phyloP scores from a whole-genome alignment of 345 rosid genomes.

The Euphorbia peplus region DNA sequence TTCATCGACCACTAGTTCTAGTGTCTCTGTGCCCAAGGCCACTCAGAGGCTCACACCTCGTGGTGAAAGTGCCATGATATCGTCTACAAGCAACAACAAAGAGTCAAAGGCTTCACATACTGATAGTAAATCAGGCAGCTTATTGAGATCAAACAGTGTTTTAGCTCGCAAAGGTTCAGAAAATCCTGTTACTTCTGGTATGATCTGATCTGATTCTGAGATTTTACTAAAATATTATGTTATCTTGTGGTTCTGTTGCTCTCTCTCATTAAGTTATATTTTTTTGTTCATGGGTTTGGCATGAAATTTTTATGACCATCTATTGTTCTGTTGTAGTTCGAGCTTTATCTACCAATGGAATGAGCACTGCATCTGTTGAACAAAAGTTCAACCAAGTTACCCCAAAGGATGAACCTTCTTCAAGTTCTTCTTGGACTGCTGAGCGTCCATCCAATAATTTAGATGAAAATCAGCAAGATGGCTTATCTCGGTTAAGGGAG shows the following conservation, averaged over 20 bases:
- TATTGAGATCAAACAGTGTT: constrained; percentile 52
- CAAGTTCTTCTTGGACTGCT: constrained; percentile 52
- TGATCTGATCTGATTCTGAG: constrained; percentile 13
- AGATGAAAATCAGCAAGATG: constrained; percentile 52
- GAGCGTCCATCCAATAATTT: constrained; percentile 41
- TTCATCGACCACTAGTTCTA: constrained; percentile 35
- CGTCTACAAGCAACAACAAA: constrained; percentile 44
- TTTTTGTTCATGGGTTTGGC: constrained; percentile 8
- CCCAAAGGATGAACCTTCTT: constrained; percentile 57
- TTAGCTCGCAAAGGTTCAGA: constrained; percentile 50
- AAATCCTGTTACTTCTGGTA: constrained; percentile 51
- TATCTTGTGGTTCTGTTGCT: not conserved
- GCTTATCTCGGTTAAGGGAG: constrained; percentile 45
- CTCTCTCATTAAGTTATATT: constrained; percentile 4
- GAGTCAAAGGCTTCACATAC: constrained; percentile 50
- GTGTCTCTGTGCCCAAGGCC: constrained; percentile 35
- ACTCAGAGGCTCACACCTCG: constrained; percentile 58
- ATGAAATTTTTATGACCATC: constrained; percentile 1
- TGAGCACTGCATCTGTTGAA: constrained; percentile 38
- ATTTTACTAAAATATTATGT: not conserved
- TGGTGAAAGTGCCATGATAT: constrained; percentile 36
- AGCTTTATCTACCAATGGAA: constrained; percentile 40
- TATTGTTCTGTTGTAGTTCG: constrained; percentile 41
- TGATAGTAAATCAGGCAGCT: constrained; percentile 56
- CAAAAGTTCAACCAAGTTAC: constrained; percentile 44